Base-by-base conservation (phyloP, 495 filamentous ascomycete genomes). In the Neurospora terricola region DNA sequence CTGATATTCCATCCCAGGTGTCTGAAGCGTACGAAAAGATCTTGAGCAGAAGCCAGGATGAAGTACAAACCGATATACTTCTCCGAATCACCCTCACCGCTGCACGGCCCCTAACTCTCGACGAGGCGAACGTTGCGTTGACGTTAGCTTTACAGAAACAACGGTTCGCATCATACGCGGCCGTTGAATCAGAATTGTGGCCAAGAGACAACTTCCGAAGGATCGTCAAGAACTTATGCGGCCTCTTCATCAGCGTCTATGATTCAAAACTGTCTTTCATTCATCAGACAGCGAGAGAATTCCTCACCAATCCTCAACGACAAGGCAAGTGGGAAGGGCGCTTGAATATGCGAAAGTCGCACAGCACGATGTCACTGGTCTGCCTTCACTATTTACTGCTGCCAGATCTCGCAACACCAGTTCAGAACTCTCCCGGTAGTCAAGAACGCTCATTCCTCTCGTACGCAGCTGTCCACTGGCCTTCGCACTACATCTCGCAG, bases 251-350 rank as follows among this genome's bases (percentile, higher is more conserved):
- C 18, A 79, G 38, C 38, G 74, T 83, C 21, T 45, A 78, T 40
- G 78, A 83, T 68, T 69, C 54, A 30, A 81, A 79, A 71, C n/a
- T 85, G 12, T 82, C 66, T 38, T 80, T 85, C 27, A 78, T 86
- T 59, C 83, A 86, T 72, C 80, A 84, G 42, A 85, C 82, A 30
- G 82, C 82, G 38, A 80, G 75, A 72, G 82, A 84, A 70, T 86
- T 84, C 37, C 77, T 84, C 16, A 73, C 74, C 14, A 14, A 37
- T 69, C 34, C 72, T 9, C 18, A 74, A 45, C 34, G 37, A 42
- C 9, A 34, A 23, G 45, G 70, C 38, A 73, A 73, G 21, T 80
- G 75, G 78, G 38, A 76, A 43, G 71, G 72, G 6, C 48, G 48
- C 69, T 45, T 78, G 45, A 70, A 73, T 1, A 72, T 72, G 10